Evolutionary conservation across 1,284 basidiomycete species (phyloP), one percentile per base, ranked within the genome.

Genomic region (Ganoderma resinaceum): DNA sequence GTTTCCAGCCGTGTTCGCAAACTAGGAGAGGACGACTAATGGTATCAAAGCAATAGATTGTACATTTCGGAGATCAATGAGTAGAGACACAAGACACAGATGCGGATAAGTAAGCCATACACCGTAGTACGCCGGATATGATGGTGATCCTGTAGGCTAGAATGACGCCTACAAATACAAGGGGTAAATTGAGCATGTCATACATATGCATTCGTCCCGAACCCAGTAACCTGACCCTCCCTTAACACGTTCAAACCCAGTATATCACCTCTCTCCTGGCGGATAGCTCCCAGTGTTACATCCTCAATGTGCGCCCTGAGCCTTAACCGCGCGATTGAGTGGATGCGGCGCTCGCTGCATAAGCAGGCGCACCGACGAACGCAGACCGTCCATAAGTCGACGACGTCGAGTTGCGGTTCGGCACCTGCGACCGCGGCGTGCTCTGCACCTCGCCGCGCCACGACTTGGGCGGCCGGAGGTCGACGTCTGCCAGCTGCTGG

Each of bases 401-500:
- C 12, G 67, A 66, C 23, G 67, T 61, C 59, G 69, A 66, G 60
- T 67, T 68, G 46, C 72, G 73, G 31, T 61, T 38, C 12, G 70
- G 60, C 9, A 69, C 69, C 71, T 79, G 78, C 35, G 76, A 75
- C 37, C 79, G 76, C 12, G 75, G 77, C 18, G 77, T 78, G 63
- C 72, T 72, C 69, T 73, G 74, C 62, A 75, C 66, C 57, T 73
- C 75, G 35, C 75, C 65, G 73, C 87, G 87, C 91, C 91, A 93
- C 3, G 87, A 84, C 78, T 88, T 91, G 63, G 92, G 92, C 49
- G 92, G 92, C 31, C 87, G 87, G 66, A 94, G 77, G 70, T 89
- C 91, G 67, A 94, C 87, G 72, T 85, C 84, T 0, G 88, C 90
- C 43, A 94, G 88, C 78, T 91, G 89, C 80, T 90, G 89, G 23